phyloP scores from a whole-genome alignment of 768 basidiomycete species.

The Suillus spraguei region DNA sequence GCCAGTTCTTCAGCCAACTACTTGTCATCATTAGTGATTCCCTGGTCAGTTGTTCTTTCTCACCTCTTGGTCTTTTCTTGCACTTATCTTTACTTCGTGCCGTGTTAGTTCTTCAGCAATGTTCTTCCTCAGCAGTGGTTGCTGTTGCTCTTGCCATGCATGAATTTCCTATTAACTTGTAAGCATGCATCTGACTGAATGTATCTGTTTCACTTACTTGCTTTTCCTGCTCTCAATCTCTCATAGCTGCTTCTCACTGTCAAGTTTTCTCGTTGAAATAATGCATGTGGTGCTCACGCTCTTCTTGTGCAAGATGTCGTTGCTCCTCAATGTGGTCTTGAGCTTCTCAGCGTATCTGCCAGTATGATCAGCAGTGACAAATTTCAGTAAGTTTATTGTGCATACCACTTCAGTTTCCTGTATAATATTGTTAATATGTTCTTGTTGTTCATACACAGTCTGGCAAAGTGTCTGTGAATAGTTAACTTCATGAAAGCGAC shows the following conservation, averaged over 20 bases:
- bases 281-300: neutral
- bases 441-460: constrained; percentile 1
- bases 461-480: constrained; percentile 1
- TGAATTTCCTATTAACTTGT: neutral
- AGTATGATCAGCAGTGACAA: no score
- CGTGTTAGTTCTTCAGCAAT: neutral
- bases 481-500: constrained; percentile 6
- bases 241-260: neutral
- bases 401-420: neutral
- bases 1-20: neutral
- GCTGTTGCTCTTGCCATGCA: no score
- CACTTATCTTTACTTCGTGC: neutral
- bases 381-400: neutral
- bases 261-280: neutral
- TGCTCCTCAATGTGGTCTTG: no score
- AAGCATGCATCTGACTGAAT: neutral
- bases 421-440: neutral
- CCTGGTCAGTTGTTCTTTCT: neutral
- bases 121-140: neutral
- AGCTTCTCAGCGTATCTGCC: neutral
- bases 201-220: neutral
- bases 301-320: neutral
- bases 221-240: neutral
- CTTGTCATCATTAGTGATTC: neutral
- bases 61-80: neutral